phyloP scores from a whole-genome alignment of 2,329 filamentous ascomycete species.

The Ophiostoma piceae region DNA sequence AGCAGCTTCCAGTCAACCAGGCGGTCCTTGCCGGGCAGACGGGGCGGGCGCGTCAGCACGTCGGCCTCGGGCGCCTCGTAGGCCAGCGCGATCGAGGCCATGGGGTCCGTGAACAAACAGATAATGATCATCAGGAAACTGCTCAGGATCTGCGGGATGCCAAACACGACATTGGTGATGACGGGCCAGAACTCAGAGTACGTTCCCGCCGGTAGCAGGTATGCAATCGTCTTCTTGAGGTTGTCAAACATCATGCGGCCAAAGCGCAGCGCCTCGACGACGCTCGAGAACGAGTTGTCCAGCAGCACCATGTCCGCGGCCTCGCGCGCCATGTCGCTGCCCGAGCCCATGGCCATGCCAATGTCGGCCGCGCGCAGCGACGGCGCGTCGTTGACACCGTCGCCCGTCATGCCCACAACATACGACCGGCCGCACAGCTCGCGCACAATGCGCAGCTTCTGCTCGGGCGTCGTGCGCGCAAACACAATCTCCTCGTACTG shows the following conservation, averaged over 20 bases:
- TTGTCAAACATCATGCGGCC: constrained; percentile 76
- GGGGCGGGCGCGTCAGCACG: constrained; percentile 62
- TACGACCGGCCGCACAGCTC: constrained; percentile 61
- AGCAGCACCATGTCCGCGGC: constrained; percentile 78
- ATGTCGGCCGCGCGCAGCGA: constrained; percentile 76
- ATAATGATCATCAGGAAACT: constrained; percentile 69
- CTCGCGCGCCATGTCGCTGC: constrained; percentile 76
- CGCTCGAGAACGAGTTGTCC: constrained; percentile 61
- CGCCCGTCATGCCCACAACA: constrained; percentile 78
- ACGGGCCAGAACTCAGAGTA: constrained; percentile 74
- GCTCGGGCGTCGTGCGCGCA: constrained; percentile 69
- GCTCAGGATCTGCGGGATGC: constrained; percentile 66
- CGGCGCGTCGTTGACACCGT: constrained; percentile 81
- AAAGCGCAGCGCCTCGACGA: constrained; percentile 67
- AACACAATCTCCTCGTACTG: constrained; percentile 70
- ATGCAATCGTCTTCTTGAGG: constrained; percentile 70
- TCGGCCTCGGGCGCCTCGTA: constrained; percentile 75
- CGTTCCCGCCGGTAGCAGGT: constrained; percentile 66
- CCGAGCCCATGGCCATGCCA: constrained; percentile 74
- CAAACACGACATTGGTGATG: constrained; percentile 66
- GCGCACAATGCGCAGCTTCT: constrained; percentile 73
- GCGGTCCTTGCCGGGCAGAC: constrained; percentile 62
- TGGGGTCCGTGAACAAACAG: constrained; percentile 72
- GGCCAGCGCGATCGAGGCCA: constrained; percentile 65
- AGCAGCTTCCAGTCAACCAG: constrained; percentile 70